Conservation (phyloP, 2,329 filamentous ascomycete genomes). For the Fusarium tupiense region DNA sequence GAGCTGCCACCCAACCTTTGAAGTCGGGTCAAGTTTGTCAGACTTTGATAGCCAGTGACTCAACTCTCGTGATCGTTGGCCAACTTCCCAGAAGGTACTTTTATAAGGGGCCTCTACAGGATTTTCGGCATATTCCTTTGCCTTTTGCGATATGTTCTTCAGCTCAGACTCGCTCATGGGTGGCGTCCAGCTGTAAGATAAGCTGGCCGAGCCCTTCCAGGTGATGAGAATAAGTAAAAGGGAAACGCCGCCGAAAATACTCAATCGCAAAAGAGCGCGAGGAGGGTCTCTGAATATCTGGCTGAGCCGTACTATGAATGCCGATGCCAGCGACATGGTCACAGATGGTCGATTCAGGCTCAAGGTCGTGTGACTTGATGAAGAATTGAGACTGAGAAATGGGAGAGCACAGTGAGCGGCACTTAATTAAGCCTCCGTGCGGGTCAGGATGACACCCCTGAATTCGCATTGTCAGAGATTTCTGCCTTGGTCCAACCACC, state of each 20-base stretch:
- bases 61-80: slow-evolving; percentile 35
- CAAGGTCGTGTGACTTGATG: not conserved
- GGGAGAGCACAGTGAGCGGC: not conserved
- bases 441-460: not conserved
- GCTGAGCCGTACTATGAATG: not conserved
- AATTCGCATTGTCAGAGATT: not conserved
- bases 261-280: not conserved
- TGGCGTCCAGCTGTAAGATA: not conserved
- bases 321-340: not conserved
- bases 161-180: not conserved
- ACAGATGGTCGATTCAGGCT: not conserved
- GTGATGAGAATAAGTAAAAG: not conserved
- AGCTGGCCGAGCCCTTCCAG: not conserved
- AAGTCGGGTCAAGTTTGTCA: not conserved
- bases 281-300: not conserved
- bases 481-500: not conserved
- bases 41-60: slow-evolving; percentile 19
- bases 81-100: slow-evolving; percentile 45
- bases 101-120: slow-evolving; percentile 43
- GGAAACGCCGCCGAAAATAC: not conserved
- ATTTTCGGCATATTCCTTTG: slow-evolving; percentile 32
- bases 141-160: not conserved
- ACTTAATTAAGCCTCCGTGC: not conserved
- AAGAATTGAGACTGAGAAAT: not conserved
- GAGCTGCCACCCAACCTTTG: not conserved